These are phyloP conservation scores for Sutorius eximius DNA, from an alignment of 1,284 basidiomycete species.

Conservation along the genomic window DNA sequence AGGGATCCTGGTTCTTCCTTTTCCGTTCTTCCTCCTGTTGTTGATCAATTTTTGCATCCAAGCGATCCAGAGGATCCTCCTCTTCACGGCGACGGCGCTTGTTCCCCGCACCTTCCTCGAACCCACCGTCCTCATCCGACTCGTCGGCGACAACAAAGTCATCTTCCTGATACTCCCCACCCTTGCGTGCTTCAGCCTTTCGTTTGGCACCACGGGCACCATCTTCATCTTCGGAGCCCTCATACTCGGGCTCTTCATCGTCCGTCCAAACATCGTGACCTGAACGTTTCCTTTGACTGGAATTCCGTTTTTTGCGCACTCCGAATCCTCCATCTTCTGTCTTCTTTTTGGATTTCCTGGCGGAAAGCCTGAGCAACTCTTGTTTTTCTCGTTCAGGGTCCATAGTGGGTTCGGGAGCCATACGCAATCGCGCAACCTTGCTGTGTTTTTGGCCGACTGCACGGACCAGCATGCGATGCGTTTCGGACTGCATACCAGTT, in stretches of 20 bases:
- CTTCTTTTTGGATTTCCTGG: constrained; percentile 61
- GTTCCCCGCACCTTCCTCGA: constrained; percentile 35
- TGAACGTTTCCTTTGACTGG: constrained; percentile 48
- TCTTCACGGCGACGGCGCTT: constrained; percentile 44
- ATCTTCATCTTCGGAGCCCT: constrained; percentile 51
- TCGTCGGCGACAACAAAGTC: constrained; percentile 80
- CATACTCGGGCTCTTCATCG: constrained; percentile 58
- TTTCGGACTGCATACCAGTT: constrained; percentile 86
- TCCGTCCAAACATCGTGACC: constrained; percentile 57
- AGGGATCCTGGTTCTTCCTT: constrained; percentile 22
- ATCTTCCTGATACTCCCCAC: constrained; percentile 74
- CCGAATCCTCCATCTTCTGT: constrained; percentile 47
- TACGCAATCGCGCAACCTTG: constrained; percentile 73
- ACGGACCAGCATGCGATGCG: constrained; percentile 85
- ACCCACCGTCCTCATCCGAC: constrained; percentile 61
- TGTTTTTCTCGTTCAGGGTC: constrained; percentile 73
- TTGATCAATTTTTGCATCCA: constrained; percentile 61
- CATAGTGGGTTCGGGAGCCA: constrained; percentile 70
- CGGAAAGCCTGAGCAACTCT: constrained; percentile 64
- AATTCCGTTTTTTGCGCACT: constrained; percentile 45
- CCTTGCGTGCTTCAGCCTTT: constrained; percentile 44
- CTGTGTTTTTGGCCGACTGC: constrained; percentile 83
- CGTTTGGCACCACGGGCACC: constrained; percentile 40
- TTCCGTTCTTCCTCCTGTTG: constrained; percentile 50
- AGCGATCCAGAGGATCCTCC: constrained; percentile 62